Conservation (phyloP, 192 early-diverging fungal genomes). For the Entomortierella lignicola region DNA sequence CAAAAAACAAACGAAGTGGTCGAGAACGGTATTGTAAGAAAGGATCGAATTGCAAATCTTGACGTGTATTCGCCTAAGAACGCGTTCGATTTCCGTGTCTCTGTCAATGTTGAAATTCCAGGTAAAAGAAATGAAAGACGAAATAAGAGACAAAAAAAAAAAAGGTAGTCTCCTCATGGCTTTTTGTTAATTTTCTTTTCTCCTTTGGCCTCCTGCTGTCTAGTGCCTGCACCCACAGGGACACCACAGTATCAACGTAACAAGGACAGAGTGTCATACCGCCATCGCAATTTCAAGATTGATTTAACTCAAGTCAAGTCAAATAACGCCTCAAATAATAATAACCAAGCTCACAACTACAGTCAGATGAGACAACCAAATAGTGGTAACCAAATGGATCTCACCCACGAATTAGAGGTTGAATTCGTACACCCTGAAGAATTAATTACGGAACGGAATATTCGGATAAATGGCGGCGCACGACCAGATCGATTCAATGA, state of each 20-base stretch:
- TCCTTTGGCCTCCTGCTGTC: background rate
- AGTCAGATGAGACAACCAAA: slow-evolving; percentile 27
- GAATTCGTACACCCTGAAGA: slow-evolving; percentile 74
- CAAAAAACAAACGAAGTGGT: slow-evolving; percentile 67
- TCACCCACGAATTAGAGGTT: slow-evolving; percentile 87
- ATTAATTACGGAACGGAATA: slow-evolving; percentile 73
- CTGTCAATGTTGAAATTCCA: slow-evolving; percentile 83
- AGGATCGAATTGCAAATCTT: slow-evolving; percentile 85
- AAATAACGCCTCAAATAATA: slow-evolving; percentile 49
- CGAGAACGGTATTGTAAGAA: slow-evolving; percentile 70
- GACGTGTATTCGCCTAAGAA: slow-evolving; percentile 87
- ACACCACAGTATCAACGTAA: slow-evolving; percentile 70
- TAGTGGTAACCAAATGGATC: slow-evolving; percentile 43
- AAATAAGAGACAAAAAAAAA: no score
- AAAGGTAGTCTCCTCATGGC: no score
- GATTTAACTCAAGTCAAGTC: slow-evolving; percentile 89
- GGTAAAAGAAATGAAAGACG: slow-evolving; percentile 17
- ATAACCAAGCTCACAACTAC: slow-evolving; percentile 2
- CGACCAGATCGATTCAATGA: slow-evolving; percentile 74
- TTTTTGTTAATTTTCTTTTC: background rate
- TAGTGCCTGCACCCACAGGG: slow-evolving; percentile 58
- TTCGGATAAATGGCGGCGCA: slow-evolving; percentile 53
- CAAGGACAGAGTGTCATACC: slow-evolving; percentile 91
- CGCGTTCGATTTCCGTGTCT: slow-evolving; percentile 87
- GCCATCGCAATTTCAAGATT: slow-evolving; percentile 83